A percentile compares a stretch with the other conserved stretches of the same genome.
Conservation (phyloP, 257 asterid genomes). For the Solanum lycopersicoides region DNA sequence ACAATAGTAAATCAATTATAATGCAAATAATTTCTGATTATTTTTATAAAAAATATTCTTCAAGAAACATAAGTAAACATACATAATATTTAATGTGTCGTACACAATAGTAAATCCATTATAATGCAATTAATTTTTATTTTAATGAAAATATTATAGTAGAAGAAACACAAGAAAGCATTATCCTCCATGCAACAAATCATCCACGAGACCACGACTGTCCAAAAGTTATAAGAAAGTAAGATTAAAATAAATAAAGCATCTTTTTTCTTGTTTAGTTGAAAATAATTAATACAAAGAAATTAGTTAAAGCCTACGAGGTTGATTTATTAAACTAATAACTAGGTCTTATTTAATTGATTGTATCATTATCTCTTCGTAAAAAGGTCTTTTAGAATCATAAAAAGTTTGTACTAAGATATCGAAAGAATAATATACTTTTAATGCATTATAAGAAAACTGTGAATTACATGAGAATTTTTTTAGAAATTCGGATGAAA, state of each 20-base stretch:
- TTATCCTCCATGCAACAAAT: background rate
- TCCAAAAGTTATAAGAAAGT: background rate
- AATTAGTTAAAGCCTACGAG: background rate
- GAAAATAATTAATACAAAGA: background rate
- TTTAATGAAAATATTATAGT: background rate
- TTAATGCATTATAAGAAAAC: no score
- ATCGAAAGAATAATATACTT: background rate
- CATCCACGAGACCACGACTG: background rate
- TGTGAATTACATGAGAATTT: no score
- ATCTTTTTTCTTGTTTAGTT: background rate
- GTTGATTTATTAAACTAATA: slow-evolving; percentile 18
- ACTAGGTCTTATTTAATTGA: slow-evolving; percentile 8
- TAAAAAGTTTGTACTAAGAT: slow-evolving; percentile 2
- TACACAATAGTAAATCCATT: background rate
- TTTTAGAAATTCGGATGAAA: no score
- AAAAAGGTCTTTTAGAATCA: slow-evolving; percentile 6
- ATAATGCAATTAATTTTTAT: background rate
- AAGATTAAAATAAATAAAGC: background rate
- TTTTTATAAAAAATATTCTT: no score
- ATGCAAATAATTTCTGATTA: no score
- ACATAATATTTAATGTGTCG: no score
- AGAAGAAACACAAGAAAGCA: background rate
- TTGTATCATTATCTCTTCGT: slow-evolving; percentile 33
- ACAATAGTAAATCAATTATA: no score
- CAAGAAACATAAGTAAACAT: no score